phyloP scores from a whole-genome alignment of 1,284 basidiomycete genomes.

The Puccinia polysora region DNA sequence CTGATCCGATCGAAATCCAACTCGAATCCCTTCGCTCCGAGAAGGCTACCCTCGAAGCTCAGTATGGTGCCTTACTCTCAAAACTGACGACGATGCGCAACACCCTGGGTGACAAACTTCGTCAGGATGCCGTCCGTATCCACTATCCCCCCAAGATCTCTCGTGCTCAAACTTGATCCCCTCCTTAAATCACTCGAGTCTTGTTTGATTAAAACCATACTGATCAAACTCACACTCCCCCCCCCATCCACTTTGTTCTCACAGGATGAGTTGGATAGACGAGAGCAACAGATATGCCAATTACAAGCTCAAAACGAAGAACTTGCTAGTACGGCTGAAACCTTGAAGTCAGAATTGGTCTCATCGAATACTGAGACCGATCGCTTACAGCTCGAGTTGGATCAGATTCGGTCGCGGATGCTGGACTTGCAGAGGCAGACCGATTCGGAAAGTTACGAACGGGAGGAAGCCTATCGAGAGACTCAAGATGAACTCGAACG shows the following conservation, averaged over 20 bases:
- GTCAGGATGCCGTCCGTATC: constrained; percentile 84
- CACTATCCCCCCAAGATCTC: constrained; percentile 3
- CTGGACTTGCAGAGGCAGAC: constrained; percentile 55
- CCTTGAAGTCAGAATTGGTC: constrained; percentile 71
- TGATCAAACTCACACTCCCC: no score
- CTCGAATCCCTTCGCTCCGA: constrained; percentile 59
- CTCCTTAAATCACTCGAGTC: constrained; percentile 21
- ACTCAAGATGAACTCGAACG: constrained; percentile 75
- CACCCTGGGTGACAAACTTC: constrained; percentile 85
- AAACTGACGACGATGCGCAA: constrained; percentile 90
- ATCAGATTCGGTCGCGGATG: constrained; percentile 55
- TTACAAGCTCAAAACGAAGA: constrained; percentile 71
- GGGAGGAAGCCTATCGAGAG: constrained; percentile 76
- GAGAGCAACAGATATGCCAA: constrained; percentile 72
- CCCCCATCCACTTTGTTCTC: constrained; percentile 46
- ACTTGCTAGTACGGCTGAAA: constrained; percentile 64
- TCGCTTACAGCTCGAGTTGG: constrained; percentile 65
- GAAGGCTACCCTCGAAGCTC: constrained; percentile 74
- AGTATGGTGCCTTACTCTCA: constrained; percentile 78
- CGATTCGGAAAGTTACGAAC: constrained; percentile 64
- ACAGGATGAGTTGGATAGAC: constrained; percentile 90
- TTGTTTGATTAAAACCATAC: no score
- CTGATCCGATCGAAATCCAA: constrained; percentile 20
- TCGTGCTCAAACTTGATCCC: constrained; percentile 15
- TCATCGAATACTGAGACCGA: constrained; percentile 69